These are phyloP conservation scores for Aspergillus terreus DNA, from an alignment of 2,329 filamentous ascomycete species.

Conservation along the genomic window DNA sequence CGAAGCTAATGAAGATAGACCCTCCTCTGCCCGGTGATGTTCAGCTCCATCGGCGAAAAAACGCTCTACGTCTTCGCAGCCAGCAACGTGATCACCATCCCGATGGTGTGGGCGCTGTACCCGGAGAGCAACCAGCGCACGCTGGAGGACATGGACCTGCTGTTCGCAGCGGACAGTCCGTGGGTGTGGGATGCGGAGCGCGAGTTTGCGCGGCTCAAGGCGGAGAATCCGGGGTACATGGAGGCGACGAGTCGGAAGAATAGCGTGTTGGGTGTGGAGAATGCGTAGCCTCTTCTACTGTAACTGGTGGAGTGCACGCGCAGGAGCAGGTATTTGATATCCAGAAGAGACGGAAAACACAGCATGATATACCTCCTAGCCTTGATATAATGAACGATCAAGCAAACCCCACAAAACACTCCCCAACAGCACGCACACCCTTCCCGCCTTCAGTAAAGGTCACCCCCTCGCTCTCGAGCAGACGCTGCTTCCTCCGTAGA, in stretches of 20 bases:
- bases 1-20: constrained; percentile 23
- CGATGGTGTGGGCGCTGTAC: constrained; percentile 70
- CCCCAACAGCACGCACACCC: constrained; percentile 23
- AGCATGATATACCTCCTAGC: too few species aligned
- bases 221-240: constrained; percentile 53
- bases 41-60: constrained; percentile 62
- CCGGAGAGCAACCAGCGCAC: constrained; percentile 72
- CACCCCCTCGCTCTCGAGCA: constrained; percentile 35
- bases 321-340: too few species aligned
- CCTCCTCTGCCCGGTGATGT: constrained; percentile 58
- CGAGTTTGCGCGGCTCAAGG: constrained; percentile 60
- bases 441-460: constrained; percentile 25
- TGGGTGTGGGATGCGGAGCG: constrained; percentile 70
- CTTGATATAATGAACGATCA: background rate
- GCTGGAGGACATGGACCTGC: constrained; percentile 69
- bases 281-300: constrained; percentile 16
- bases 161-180: constrained; percentile 64
- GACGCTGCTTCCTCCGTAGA: constrained; percentile 34
- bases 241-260: constrained; percentile 35
- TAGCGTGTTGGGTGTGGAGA: constrained; percentile 31
- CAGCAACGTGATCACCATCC: constrained; percentile 62
- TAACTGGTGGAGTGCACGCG: too few species aligned
- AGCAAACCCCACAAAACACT: constrained; percentile 23
- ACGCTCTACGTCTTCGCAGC: constrained; percentile 71
- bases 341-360: background rate